Evolutionary conservation across 2,329 filamentous ascomycete genomes (phyloP).

Genomic region (Thermochaetoides dissita): DNA sequence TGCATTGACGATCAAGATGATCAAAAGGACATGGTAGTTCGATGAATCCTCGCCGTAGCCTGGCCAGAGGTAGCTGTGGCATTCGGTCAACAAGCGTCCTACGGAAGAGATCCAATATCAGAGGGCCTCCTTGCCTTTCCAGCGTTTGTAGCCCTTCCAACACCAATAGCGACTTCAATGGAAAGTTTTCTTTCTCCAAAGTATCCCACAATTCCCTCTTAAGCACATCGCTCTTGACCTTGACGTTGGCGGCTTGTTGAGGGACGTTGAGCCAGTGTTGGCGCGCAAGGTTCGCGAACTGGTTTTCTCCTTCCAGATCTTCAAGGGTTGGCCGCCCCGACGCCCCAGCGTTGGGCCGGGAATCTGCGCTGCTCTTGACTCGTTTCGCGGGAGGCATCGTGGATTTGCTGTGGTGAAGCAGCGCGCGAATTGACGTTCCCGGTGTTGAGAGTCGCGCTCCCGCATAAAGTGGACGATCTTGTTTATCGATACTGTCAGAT

Average conservation of each 20-base stretch:
- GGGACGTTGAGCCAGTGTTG: constrained; percentile 67
- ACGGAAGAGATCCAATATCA: no score
- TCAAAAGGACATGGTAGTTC: constrained; percentile 79
- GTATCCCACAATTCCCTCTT: constrained; percentile 82
- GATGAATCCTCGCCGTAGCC: constrained; percentile 79
- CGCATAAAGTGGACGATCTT: constrained; percentile 8
- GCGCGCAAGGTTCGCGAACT: constrained; percentile 64
- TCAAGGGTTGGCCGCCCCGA: constrained; percentile 48
- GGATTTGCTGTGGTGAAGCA: constrained; percentile 11
- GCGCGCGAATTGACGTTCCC: constrained; percentile 7
- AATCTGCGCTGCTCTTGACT: constrained; percentile 36
- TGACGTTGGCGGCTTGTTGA: constrained; percentile 36
- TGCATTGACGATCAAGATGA: constrained; percentile 73
- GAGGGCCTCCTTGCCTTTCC: constrained; percentile 49
- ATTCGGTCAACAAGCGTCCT: no score
- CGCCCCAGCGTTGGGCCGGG: constrained; percentile 24
- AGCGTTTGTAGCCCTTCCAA: constrained; percentile 84
- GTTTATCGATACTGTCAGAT: neutral
- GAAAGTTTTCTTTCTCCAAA: constrained; percentile 68
- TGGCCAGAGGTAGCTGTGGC: constrained; percentile 74
- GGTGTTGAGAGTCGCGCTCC: constrained; percentile 11
- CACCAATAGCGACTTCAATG: constrained; percentile 60
- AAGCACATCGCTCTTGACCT: constrained; percentile 71
- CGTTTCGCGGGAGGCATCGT: constrained; percentile 47
- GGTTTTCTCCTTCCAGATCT: constrained; percentile 55